phyloP scores from a whole-genome alignment of 225 moss, liverwort and hornwort species.

The Sphagnum tenellum region DNA sequence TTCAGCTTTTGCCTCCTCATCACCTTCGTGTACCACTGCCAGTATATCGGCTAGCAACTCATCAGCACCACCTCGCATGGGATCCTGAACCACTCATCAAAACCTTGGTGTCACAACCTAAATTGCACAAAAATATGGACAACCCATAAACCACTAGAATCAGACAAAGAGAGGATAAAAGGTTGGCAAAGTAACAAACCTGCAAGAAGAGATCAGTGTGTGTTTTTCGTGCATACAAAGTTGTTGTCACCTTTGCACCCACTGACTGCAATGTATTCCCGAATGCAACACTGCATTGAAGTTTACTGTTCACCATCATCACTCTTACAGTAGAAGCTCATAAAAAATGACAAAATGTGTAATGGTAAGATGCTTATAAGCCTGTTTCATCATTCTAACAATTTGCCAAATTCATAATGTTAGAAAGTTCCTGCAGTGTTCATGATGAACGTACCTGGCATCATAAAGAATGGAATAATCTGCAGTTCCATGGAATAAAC shows the following conservation, averaged over 20 bases:
- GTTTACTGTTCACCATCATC: too few relatives aligned
- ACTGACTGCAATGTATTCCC: constrained; percentile 21
- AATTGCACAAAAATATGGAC: too few relatives aligned
- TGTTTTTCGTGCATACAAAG: constrained; percentile 50
- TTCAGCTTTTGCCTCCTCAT: constrained; percentile 39
- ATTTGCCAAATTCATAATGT: too few relatives aligned
- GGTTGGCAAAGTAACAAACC: constrained; percentile 14
- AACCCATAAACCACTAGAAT: too few relatives aligned
- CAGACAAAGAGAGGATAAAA: not conserved
- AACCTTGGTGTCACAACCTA: too few relatives aligned
- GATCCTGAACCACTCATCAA: constrained; percentile 37
- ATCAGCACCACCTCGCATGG: constrained; percentile 61
- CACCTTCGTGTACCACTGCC: constrained; percentile 42
- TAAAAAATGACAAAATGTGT: too few relatives aligned
- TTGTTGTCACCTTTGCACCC: constrained; percentile 29
- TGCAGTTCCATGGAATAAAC: constrained; percentile 52
- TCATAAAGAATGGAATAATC: constrained; percentile 58
- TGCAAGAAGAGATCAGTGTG: constrained; percentile 85
- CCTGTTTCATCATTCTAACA: too few relatives aligned
- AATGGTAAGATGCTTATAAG: too few relatives aligned
- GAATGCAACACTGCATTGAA: constrained; percentile 37
- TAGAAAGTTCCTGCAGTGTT: too few relatives aligned
- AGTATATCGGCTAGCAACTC: constrained; percentile 44
- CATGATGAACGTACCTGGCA: constrained; percentile 34
- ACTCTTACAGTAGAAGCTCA: too few relatives aligned